Base-by-base conservation (phyloP, 306 rosid genomes). In the Casuarina glauca region DNA sequence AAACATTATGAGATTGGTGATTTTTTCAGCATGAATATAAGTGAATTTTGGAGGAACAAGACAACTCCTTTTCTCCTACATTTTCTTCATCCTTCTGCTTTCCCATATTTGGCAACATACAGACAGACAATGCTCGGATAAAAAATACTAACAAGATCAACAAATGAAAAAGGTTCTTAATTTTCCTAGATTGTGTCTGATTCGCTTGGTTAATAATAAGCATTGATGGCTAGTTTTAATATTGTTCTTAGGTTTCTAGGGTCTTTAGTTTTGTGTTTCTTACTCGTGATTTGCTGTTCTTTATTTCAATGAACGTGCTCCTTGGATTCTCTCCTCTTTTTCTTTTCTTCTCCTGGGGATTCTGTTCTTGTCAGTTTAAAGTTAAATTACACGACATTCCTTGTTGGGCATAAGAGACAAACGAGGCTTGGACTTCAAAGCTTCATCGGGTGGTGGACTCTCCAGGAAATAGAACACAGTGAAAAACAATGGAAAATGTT, bases 291-390 rank as follows among this genome's bases (percentile, higher is more conserved):
- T 60, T 1, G 6, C 13, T 55, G 41, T 13, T 52, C 5, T 66
- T 39, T 46, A 44, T 20, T 44, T 81, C 16, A 57, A 63, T 45
- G 20, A 53, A 42, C 46, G 44, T 75, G 2, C 52, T 78, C 35
- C 70, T 82, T 86, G 83, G 86, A 87, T 85, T 81, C 83, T 84
- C 12, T 10, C 12, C 11, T 9, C 12, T 48, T 13, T 9, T 48
- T 48, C 11, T 48, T 3, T 48, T 48, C 12, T 48, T 48, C 48
- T 11, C 50, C 7, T 6, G 50, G 50, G 2, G 50, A 46, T 48
- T 7, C 75, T 16, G 20, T 15, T 48, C 19, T 17, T 20, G 6
- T 61, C 15, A 43, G 35, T 45, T 81, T 75, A 70, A 61, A 50
- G 71, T 76, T 70, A 81, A 74, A 69, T 83, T 72, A 71, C 73